phyloP scores from a whole-genome alignment of 2,329 filamentous ascomycete genomes.

The Ploettnerulaceae sp. region DNA sequence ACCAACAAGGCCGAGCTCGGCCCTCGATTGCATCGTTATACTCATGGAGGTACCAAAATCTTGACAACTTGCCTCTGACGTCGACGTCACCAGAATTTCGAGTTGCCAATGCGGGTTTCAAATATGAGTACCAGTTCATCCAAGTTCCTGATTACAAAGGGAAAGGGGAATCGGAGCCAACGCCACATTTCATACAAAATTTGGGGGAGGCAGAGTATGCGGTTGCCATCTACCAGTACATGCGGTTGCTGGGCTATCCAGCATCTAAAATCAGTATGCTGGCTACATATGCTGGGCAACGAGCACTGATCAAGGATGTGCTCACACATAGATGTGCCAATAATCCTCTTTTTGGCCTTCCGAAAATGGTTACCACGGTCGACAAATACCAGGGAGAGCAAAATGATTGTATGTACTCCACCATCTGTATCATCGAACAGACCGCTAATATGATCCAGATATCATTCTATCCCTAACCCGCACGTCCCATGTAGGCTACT shows the following conservation, averaged over 20 bases:
- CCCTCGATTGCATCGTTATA: conserved; percentile 85
- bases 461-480: conserved; percentile 90
- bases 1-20: conserved; percentile 88
- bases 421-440: neutral
- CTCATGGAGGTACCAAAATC: conserved; percentile 81
- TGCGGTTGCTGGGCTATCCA: conserved; percentile 92
- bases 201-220: conserved; percentile 95
- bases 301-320: conserved; percentile 83
- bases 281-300: conserved; percentile 89
- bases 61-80: conserved; percentile 76
- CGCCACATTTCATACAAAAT: conserved; percentile 94
- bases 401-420: conserved; percentile 76
- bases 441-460: conserved; percentile 47
- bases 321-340: conserved; percentile 75
- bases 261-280: conserved; percentile 71
- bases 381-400: conserved; percentile 99
- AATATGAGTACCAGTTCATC: conserved; percentile 94
- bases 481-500: conserved; percentile 83
- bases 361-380: conserved; percentile 85
- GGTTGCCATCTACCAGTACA: conserved; percentile 93
- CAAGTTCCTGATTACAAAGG: conserved; percentile 92
- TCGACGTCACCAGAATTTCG: conserved; percentile 65
- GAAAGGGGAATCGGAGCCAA: conserved; percentile 80
- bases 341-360: conserved; percentile 82
- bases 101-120: conserved; percentile 83